These are phyloP conservation scores for Grigorovia transvaalensis DNA, from an alignment of 805 yeast species.

Conservation along the genomic window DNA sequence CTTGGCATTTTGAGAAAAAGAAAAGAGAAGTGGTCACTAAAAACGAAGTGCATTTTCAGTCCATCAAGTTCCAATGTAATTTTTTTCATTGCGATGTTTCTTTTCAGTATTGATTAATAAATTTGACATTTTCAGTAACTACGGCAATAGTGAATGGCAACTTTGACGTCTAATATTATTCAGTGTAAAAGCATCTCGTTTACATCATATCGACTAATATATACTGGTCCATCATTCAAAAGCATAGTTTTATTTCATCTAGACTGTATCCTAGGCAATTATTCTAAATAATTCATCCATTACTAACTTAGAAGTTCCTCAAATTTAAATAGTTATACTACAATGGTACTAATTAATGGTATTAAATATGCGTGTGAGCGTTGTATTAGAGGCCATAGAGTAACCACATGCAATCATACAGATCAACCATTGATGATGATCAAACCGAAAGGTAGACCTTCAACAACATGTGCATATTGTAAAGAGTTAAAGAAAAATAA, in stretches of 20 bases:
- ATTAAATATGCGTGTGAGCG: conserved; percentile 93
- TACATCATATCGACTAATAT: not conserved
- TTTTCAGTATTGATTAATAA: too few relatives aligned
- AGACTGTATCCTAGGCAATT: too few relatives aligned
- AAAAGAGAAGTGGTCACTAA: too few relatives aligned
- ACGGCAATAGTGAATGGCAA: not conserved
- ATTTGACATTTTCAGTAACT: not conserved
- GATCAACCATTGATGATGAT: conserved; percentile 87
- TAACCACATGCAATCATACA: conserved; percentile 84
- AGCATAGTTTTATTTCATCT: too few relatives aligned
- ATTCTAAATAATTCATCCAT: too few relatives aligned
- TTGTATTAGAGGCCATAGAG: conserved; percentile 94
- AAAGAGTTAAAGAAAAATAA: conserved; percentile 61
- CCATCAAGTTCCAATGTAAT: not conserved
- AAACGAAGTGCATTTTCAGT: too few relatives aligned
- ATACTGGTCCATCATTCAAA: too few relatives aligned
- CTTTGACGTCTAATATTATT: not conserved
- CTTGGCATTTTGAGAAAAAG: too few relatives aligned
- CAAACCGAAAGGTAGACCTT: conserved; percentile 94
- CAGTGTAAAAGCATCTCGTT: not conserved
- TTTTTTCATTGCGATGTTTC: not conserved
- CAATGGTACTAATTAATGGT: conserved; percentile 85
- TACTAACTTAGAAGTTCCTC: not conserved
- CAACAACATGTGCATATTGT: conserved; percentile 84
- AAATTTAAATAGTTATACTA: not conserved